phyloP scores from a whole-genome alignment of 2,329 filamentous ascomycete species.

The Talaromyces verruculosus region DNA sequence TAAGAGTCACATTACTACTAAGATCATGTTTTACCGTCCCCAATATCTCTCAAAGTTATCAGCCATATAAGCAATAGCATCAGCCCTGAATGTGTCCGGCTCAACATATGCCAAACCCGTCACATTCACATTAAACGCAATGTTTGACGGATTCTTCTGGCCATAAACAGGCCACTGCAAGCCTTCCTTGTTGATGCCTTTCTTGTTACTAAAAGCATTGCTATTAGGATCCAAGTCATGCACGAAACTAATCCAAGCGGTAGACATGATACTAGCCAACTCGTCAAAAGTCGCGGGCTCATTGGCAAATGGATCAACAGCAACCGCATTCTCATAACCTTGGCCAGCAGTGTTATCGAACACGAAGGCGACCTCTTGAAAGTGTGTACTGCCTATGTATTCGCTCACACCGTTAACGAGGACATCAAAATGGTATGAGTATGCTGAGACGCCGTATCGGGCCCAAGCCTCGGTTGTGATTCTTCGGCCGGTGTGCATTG shows the following conservation, averaged over 20 bases:
- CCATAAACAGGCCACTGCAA: constrained; percentile 15
- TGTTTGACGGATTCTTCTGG: constrained; percentile 10
- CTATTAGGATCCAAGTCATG: constrained; percentile 20
- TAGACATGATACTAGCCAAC: constrained; percentile 16
- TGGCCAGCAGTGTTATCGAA: constrained; percentile 14
- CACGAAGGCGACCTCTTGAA: constrained; percentile 18
- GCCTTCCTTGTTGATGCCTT: constrained; percentile 14
- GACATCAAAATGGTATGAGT: constrained; percentile 19
- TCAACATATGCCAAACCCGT: constrained; percentile 14
- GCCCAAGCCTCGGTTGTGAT: constrained; percentile 16
- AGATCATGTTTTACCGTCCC: not conserved
- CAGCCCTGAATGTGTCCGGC: constrained; percentile 12
- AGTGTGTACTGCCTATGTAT: constrained; percentile 6
- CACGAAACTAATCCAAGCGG: constrained; percentile 19
- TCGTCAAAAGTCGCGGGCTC: constrained; percentile 13
- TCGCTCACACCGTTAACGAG: constrained; percentile 14
- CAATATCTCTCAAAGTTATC: constrained; percentile 11
- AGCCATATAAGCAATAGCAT: constrained; percentile 17
- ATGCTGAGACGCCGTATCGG: not conserved
- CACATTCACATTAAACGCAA: constrained; percentile 16
- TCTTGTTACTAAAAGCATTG: constrained; percentile 13
- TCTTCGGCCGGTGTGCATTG: constrained; percentile 13
- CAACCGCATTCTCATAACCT: constrained; percentile 12
- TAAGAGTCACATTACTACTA: not conserved
- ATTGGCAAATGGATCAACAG: constrained; percentile 15